Evolutionary conservation across 495 filamentous ascomycete species (phyloP).

Genomic region (Xylaria bambusicola): DNA sequence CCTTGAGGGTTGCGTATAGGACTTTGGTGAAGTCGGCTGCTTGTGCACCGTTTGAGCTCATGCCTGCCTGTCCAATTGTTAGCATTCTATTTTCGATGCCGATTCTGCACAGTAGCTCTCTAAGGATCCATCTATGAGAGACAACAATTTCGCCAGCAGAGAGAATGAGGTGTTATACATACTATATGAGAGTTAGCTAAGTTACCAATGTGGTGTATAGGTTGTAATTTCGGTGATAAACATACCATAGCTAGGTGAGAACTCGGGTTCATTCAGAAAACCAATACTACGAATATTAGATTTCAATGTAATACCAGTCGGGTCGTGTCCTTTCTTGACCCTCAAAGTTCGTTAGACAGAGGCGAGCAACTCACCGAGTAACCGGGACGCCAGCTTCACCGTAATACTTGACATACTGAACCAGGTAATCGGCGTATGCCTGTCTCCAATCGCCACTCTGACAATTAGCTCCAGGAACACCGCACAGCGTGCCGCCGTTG

Average conservation of each 20-base stretch:
- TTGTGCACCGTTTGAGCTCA: constrained; percentile 39
- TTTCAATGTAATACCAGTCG: no score
- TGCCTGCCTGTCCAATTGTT: constrained; percentile 29
- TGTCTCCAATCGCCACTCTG: constrained; percentile 55
- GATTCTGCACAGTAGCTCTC: no score
- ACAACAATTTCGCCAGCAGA: no score
- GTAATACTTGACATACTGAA: constrained; percentile 56
- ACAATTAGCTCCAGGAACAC: constrained; percentile 47
- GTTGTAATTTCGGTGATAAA: not conserved
- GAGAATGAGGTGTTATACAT: no score
- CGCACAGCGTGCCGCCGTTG: constrained; percentile 59
- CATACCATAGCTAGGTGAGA: constrained; percentile 35
- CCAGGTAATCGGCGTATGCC: constrained; percentile 57
- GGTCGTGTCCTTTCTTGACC: no score
- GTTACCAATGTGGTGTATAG: no score
- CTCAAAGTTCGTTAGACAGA: constrained; percentile 6
- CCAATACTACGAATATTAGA: constrained; percentile 26
- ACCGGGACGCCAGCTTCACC: constrained; percentile 51
- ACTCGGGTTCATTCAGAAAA: constrained; percentile 47
- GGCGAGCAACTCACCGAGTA: constrained; percentile 48
- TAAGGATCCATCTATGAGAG: no score
- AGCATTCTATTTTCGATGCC: no score
- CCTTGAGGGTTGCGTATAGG: constrained; percentile 34
- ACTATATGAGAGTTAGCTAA: not conserved
- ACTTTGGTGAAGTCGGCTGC: constrained; percentile 47